Base-by-base conservation (phyloP, 2,329 filamentous ascomycete species). In the Capronia coronata region DNA sequence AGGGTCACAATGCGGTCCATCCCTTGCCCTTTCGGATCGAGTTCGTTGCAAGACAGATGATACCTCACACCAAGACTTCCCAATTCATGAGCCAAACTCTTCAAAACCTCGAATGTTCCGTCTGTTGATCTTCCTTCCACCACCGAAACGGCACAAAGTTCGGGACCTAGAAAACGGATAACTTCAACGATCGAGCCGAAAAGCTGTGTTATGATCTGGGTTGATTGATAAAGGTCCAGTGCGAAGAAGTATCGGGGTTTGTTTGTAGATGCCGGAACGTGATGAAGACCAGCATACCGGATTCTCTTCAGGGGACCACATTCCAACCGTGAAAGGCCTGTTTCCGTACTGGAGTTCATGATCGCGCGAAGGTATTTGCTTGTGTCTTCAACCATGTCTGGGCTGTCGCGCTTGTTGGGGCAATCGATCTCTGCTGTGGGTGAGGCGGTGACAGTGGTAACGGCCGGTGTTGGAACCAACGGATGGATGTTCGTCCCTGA, bases 91-190 rank as follows among this genome's bases (percentile, higher is more conserved):
- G 60, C 61, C 9, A 81, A 60, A 0, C 67, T 64, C 2, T 64
- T 51, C 2, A 81, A 67, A 6, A 80, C 65, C 27, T 78, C 74
- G 27, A 60, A 68, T 0, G 78, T 80, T 3, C 75, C 76, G 51
- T 81, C 77, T 16, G 68, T 58, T 0, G 77, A 80, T 57, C 75
- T 68, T 10, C 77, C 77, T 54, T 80, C 77, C 10, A 80, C 68
- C 18, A 80, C 72, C 1, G 76, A 79, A 1, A 81, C 63, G 0
- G 70, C 73, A 56, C 76, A 80, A 46, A 68, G 67, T 9, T 70
- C 53, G 0, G 74, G 70, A 0, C 77, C 76, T 0, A 81, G 67
- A 56, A 75, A 77, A 1, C 61, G 65, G 3, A 76, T 69, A 1
- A 65, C 66, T 55, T 79, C 71, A 21, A 80, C 51, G 8, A 80